Conservation (phyloP, 768 basidiomycete genomes). For the Psilocybe azurescens region DNA sequence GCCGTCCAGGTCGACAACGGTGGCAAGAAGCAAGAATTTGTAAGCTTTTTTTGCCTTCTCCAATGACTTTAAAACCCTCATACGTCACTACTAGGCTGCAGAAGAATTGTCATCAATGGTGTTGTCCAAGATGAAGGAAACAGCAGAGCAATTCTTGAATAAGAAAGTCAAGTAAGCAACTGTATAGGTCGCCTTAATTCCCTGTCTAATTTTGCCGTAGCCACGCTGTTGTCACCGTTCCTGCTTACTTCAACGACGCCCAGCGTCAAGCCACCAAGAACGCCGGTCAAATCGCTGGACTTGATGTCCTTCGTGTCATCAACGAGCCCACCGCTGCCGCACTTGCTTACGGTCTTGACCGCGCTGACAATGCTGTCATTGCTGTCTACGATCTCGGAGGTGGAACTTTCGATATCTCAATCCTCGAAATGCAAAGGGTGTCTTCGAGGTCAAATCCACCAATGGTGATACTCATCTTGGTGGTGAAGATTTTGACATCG, state of each 20-base stretch:
- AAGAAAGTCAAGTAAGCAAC: constrained; percentile 89
- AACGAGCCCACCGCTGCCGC: constrained; percentile 99
- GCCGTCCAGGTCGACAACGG: constrained; percentile 86
- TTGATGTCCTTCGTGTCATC: constrained; percentile 97
- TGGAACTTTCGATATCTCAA: constrained; percentile 99
- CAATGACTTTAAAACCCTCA: constrained; percentile 8
- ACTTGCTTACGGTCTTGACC: constrained; percentile 96
- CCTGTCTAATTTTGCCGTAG: constrained; percentile 38
- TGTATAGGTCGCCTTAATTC: not conserved
- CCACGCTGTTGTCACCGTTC: constrained; percentile 93
- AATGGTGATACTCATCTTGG: constrained; percentile 99
- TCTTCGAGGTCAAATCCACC: constrained; percentile 99
- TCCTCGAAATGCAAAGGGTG: constrained; percentile 99
- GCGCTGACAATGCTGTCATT: constrained; percentile 82
- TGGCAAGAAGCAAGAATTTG: constrained; percentile 81
- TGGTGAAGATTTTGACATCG: constrained; percentile 94
- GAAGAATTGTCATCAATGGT: constrained; percentile 92
- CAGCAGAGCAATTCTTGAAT: constrained; percentile 91
- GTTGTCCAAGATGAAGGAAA: constrained; percentile 92
- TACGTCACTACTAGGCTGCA: constrained; percentile 58
- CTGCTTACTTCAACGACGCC: constrained; percentile 99
- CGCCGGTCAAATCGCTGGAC: constrained; percentile 96
- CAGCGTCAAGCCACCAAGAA: constrained; percentile 99
- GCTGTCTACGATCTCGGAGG: constrained; percentile 99
- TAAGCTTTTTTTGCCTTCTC: constrained; percentile 44